These are phyloP conservation scores for Kondoa subrosea DNA, from an alignment of 768 basidiomycete genomes.

Conservation along the genomic window DNA sequence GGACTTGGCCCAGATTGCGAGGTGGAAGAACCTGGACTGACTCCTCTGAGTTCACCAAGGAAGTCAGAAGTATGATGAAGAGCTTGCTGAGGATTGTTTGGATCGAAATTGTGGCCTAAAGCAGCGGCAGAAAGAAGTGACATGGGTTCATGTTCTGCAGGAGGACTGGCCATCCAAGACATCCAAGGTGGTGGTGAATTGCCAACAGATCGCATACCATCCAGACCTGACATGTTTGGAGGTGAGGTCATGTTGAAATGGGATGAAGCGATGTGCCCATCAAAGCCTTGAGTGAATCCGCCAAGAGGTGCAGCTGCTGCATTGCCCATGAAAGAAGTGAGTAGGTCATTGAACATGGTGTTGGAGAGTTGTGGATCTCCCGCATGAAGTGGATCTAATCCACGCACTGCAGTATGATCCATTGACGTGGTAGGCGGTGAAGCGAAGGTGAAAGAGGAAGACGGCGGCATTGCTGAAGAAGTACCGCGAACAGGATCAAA, in stretches of 20 bases:
- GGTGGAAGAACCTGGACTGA: no score
- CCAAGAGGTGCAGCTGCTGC: neutral
- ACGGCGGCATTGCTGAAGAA: neutral
- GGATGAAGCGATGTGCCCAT: neutral
- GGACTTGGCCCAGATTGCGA: no score
- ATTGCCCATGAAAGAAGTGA: neutral
- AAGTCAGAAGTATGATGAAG: neutral
- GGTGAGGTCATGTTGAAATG: neutral
- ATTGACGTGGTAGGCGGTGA: neutral
- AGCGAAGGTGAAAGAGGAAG: neutral
- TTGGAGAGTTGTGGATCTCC: neutral
- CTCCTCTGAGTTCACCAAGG: neutral
- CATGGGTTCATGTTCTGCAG: constrained; percentile 51
- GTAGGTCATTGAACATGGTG: neutral
- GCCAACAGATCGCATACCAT: neutral
- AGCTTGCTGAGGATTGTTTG: constrained; percentile 1
- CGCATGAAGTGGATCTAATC: neutral
- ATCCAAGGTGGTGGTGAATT: neutral
- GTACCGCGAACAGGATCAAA: neutral
- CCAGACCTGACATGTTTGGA: neutral
- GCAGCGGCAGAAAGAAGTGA: constrained; percentile 74
- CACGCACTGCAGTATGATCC: neutral
- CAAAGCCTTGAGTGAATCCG: neutral
- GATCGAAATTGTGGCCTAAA: constrained; percentile 58
- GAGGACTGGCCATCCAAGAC: neutral